Evolutionary conservation across 1,284 basidiomycete genomes (phyloP).

Genomic region (Malassezia caprae): DNA sequence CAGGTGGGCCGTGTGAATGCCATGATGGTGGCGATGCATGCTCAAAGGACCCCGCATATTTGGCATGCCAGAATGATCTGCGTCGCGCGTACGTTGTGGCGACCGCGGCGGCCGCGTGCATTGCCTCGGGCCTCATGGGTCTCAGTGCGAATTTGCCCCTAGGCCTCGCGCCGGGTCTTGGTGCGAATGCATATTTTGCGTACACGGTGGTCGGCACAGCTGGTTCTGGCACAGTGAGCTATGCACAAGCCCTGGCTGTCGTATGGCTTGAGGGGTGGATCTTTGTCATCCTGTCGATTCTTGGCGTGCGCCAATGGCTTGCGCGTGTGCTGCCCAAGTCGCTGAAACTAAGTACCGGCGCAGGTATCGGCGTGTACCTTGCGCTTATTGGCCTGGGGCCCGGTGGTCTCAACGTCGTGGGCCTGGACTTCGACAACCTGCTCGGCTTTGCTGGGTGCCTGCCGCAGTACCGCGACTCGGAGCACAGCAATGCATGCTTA

Average conservation of each 20-base stretch:
- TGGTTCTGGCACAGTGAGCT: constrained; percentile 64
- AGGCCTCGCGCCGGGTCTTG: constrained; percentile 53
- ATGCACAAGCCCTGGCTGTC: constrained; percentile 71
- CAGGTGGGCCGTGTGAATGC: constrained; percentile 75
- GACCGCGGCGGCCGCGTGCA: constrained; percentile 66
- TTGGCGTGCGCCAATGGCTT: constrained; percentile 82
- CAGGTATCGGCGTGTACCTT: constrained; percentile 71
- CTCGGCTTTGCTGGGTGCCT: constrained; percentile 71
- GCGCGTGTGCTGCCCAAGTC: constrained; percentile 78
- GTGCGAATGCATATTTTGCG: constrained; percentile 76
- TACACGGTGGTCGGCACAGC: constrained; percentile 78
- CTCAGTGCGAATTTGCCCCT: constrained; percentile 72
- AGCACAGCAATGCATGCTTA: constrained; percentile 56
- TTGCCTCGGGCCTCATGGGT: constrained; percentile 72
- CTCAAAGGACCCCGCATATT: constrained; percentile 57
- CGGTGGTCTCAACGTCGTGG: constrained; percentile 65
- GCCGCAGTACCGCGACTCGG: constrained; percentile 32
- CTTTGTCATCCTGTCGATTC: constrained; percentile 68
- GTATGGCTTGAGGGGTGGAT: constrained; percentile 66
- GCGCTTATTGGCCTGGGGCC: constrained; percentile 54
- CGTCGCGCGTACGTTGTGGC: constrained; percentile 49
- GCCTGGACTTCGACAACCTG: constrained; percentile 62
- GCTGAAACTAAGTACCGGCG: constrained; percentile 69
- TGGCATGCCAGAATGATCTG: constrained; percentile 30
- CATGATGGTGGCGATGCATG: constrained; percentile 49